These are phyloP conservation scores for Emmonsiellopsis sp. DNA, from an alignment of 2,329 filamentous ascomycete species.

Conservation along the genomic window DNA sequence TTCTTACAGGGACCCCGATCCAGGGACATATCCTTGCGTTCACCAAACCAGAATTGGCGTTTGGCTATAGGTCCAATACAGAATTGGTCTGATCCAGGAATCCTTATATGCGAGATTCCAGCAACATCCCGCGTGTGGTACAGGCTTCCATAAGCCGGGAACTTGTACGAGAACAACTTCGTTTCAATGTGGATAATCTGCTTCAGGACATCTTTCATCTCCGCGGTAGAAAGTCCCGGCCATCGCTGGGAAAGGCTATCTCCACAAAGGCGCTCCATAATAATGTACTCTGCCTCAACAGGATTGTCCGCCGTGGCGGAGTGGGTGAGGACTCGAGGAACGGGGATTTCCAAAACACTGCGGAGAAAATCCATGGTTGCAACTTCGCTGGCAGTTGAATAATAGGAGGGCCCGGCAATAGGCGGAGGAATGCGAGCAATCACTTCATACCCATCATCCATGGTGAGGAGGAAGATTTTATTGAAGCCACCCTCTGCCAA, in stretches of 20 bases:
- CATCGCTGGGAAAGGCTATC: conserved; percentile 20
- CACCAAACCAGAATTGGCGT: conserved; percentile 21
- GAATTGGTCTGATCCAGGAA: conserved; percentile 15
- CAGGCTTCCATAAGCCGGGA: conserved; percentile 20
- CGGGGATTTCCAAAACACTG: conserved; percentile 21
- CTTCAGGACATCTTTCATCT: conserved; percentile 17
- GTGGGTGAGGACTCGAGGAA: conserved; percentile 29
- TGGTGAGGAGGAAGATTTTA: conserved; percentile 16
- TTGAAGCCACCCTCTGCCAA: conserved; percentile 22
- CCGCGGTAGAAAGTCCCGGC: conserved; percentile 17
- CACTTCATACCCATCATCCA: conserved; percentile 14
- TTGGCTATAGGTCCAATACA: conserved; percentile 19
- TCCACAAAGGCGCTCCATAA: conserved; percentile 33
- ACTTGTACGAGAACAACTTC: conserved; percentile 18
- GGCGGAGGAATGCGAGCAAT: conserved; percentile 18
- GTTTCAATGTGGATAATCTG: conserved; percentile 18
- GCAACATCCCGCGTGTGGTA: conserved; percentile 18
- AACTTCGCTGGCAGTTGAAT: conserved; percentile 28
- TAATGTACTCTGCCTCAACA: conserved; percentile 32
- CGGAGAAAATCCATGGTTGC: conserved; percentile 26
- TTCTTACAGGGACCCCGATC: conserved; percentile 19
- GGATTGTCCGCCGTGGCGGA: conserved; percentile 26
- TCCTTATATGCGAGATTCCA: conserved; percentile 2
- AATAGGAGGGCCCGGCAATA: conserved; percentile 17
- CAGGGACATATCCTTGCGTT: conserved; percentile 16